A percentile compares a stretch with the other conserved stretches of the same genome.
These are phyloP conservation scores for Calonectria multiphialidica DNA, from an alignment of 2,329 filamentous ascomycete species.

Conservation along the genomic window DNA sequence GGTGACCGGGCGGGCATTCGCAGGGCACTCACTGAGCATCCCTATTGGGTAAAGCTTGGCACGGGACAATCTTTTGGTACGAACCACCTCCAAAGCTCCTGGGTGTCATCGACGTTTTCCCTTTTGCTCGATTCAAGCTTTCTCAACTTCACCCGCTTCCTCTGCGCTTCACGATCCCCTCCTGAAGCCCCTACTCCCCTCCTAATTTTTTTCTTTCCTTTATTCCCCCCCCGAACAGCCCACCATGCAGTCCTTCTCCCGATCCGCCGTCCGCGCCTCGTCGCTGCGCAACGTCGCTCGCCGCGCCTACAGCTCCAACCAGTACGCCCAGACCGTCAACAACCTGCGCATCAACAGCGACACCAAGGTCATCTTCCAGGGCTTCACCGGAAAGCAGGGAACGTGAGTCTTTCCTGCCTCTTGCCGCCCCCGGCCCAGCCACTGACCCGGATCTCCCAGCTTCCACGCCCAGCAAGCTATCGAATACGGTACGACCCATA, in stretches of 20 bases:
- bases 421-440: neutral
- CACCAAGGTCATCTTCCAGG: slow-evolving; percentile 96
- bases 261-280: slow-evolving; percentile 75
- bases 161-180: slow-evolving; percentile 25
- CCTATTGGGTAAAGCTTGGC: slow-evolving; percentile 41
- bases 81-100: slow-evolving; percentile 42
- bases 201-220: slow-evolving; percentile 28
- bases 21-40: slow-evolving; percentile 28
- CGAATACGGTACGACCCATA: slow-evolving; percentile 83
- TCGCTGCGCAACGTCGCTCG: slow-evolving; percentile 73
- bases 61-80: slow-evolving; percentile 48
- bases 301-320: slow-evolving; percentile 82
- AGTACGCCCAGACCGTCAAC: slow-evolving; percentile 79
- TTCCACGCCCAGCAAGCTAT: slow-evolving; percentile 99
- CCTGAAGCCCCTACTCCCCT: slow-evolving; percentile 19
- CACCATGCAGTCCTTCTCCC: slow-evolving; percentile 88
- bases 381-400: slow-evolving; percentile 97
- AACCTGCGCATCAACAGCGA: slow-evolving; percentile 95
- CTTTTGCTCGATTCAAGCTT: slow-evolving; percentile 29
- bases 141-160: slow-evolving; percentile 12
- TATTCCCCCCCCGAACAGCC: slow-evolving; percentile 27
- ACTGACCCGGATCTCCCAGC: slow-evolving; percentile 60
- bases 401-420: slow-evolving; percentile 72
- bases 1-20: slow-evolving; percentile 17
- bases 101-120: slow-evolving; percentile 44